A percentile compares a stretch with the other conserved stretches of the same genome.
phyloP scores from a whole-genome alignment of 768 basidiomycete species.

The Strobilomyces echinocephalus region DNA sequence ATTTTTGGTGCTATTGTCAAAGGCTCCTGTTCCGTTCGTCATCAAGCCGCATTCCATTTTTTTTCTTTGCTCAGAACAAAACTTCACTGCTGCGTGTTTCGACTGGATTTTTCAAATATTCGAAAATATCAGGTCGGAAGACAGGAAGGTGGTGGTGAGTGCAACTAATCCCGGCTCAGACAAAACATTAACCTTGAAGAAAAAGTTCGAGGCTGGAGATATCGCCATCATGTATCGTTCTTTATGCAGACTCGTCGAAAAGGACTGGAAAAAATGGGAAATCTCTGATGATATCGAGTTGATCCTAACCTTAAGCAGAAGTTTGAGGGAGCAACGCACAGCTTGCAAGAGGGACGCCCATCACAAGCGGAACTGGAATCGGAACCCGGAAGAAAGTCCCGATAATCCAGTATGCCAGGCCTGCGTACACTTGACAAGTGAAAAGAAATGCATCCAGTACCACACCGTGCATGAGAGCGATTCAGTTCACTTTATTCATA shows the following conservation, averaged over 20 bases:
- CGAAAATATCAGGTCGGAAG: not conserved
- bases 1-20: too few relatives aligned
- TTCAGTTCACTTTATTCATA: too few relatives aligned
- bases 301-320: not conserved
- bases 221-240: not conserved
- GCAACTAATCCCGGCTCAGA: not conserved
- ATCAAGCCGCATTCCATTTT: slow-evolving; percentile 3
- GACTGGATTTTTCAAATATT: not conserved
- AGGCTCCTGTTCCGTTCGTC: too few relatives aligned
- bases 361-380: not conserved
- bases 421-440: not conserved
- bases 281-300: not conserved
- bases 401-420: not conserved
- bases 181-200: not conserved
- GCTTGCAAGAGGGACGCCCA: not conserved
- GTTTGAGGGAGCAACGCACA: not conserved
- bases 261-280: not conserved
- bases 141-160: rapidly evolving
- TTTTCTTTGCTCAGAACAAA: slow-evolving; percentile 4
- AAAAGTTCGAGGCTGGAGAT: not conserved
- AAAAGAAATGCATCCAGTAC: not conserved
- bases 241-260: not conserved
- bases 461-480: too few relatives aligned
- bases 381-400: not conserved
- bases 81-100: not conserved